These are phyloP conservation scores for Chernovozyma aurita DNA, from an alignment of 1,139 yeast genomes.

Conservation along the genomic window DNA sequence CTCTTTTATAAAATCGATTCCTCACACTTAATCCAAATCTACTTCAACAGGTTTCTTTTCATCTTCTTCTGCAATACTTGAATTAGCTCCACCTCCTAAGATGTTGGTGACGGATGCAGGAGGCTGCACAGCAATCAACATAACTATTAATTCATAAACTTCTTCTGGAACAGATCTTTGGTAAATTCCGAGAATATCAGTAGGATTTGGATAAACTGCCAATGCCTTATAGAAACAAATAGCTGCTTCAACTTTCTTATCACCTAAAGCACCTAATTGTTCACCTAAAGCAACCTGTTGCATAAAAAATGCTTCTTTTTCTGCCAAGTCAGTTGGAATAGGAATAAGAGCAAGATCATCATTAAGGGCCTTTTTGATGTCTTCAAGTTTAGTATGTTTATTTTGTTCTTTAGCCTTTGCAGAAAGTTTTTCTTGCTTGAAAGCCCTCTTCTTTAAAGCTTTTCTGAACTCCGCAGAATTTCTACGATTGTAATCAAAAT, in stretches of 20 bases:
- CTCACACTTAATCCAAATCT: slow-evolving; percentile 41
- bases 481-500: slow-evolving; percentile 92
- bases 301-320: slow-evolving; percentile 76
- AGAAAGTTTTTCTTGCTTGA: slow-evolving; percentile 54
- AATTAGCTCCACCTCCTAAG: slow-evolving; percentile 38
- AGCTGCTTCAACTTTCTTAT: slow-evolving; percentile 73
- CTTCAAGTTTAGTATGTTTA: slow-evolving; percentile 56
- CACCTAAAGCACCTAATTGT: slow-evolving; percentile 54
- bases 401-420: slow-evolving; percentile 55
- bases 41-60: slow-evolving; percentile 28
- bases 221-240: slow-evolving; percentile 92
- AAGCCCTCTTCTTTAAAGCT: slow-evolving; percentile 58
- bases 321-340: slow-evolving; percentile 64
- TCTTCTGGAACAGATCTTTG: slow-evolving; percentile 83
- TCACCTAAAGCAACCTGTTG: slow-evolving; percentile 84
- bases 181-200: slow-evolving; percentile 82
- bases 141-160: slow-evolving; percentile 75
- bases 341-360: slow-evolving; percentile 68
- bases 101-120: slow-evolving; percentile 76
- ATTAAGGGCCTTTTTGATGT: slow-evolving; percentile 57
- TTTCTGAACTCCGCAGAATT: slow-evolving; percentile 77
- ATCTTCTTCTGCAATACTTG: slow-evolving; percentile 3
- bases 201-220: slow-evolving; percentile 90
- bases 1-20: too few relatives aligned
- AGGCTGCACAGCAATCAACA: slow-evolving; percentile 87